phyloP scores from a whole-genome alignment of 176 grass and related monocot species.

The Areca catechu region DNA sequence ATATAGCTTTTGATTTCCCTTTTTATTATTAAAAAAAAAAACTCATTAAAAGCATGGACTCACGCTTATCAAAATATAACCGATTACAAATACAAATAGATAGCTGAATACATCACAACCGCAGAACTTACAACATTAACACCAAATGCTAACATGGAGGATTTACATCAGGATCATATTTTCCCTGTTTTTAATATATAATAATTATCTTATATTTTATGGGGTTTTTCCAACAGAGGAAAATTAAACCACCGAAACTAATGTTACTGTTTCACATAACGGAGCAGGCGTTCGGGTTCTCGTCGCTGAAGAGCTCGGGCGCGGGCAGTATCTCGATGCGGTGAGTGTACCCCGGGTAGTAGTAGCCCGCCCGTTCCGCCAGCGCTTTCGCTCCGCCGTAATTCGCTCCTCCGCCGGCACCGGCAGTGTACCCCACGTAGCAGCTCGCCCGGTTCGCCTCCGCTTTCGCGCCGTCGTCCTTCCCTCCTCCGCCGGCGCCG shows the following conservation, averaged over 20 bases:
- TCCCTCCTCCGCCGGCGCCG: background rate
- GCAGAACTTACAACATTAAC: no score
- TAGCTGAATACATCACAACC: no score
- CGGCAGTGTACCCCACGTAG: background rate
- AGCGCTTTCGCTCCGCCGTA: background rate
- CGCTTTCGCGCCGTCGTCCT: background rate
- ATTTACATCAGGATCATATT: no score
- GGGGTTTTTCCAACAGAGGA: no score
- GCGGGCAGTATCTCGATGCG: conserved; percentile 33
- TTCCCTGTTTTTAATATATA: no score
- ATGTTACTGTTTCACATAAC: conserved; percentile 34
- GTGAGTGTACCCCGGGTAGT: conserved; percentile 23
- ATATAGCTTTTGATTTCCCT: no score
- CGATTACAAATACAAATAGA: no score
- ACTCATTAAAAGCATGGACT: no score
- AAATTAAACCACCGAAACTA: no score
- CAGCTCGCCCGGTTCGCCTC: conserved; percentile 7
- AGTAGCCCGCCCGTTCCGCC: conserved; percentile 10
- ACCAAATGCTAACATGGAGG: background rate
- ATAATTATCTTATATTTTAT: no score
- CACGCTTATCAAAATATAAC: no score
- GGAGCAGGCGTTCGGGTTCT: conserved; percentile 75
- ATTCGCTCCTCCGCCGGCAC: background rate
- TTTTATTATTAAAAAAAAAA: no score
- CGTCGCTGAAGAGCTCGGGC: conserved; percentile 58